phyloP scores from a whole-genome alignment of 1,284 basidiomycete genomes.

The Ganoderma boninense region DNA sequence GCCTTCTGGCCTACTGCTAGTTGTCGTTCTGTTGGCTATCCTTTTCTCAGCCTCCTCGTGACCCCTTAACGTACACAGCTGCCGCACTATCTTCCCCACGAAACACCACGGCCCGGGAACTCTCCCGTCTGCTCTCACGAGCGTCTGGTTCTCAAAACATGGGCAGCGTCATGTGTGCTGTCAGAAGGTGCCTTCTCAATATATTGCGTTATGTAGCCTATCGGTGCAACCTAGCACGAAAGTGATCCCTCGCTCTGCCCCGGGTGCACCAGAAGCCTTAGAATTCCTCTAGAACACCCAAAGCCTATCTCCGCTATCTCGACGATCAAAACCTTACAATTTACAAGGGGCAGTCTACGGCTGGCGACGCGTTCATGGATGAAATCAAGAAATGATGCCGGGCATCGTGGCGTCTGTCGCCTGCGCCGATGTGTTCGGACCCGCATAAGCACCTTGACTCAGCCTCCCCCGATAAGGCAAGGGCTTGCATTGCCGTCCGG shows the following conservation, averaged over 20 bases:
- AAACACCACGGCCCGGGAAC: not conserved
- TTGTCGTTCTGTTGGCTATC: not conserved
- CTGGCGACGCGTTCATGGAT: no score
- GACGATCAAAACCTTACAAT: constrained; percentile 8
- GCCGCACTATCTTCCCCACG: not conserved
- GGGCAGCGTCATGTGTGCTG: not conserved
- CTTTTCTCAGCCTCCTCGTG: constrained; percentile 2
- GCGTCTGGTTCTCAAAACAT: not conserved
- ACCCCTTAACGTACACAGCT: not conserved
- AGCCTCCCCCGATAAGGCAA: no score
- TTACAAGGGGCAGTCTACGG: no score
- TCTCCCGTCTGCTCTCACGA: not conserved
- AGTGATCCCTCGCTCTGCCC: not conserved
- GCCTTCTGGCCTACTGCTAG: not conserved
- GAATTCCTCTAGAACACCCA: constrained; percentile 1
- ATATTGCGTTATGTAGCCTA: not conserved
- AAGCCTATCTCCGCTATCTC: constrained; percentile 5
- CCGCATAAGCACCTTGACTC: no score
- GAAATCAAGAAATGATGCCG: no score
- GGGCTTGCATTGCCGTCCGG: no score
- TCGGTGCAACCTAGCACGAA: not conserved
- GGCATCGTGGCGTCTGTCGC: no score
- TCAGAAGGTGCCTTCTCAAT: not conserved
- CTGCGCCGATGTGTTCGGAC: no score
- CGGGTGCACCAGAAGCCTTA: not conserved